Conservation (phyloP, 1,284 basidiomycete genomes). For the Exobasidium cylindrosporum region DNA sequence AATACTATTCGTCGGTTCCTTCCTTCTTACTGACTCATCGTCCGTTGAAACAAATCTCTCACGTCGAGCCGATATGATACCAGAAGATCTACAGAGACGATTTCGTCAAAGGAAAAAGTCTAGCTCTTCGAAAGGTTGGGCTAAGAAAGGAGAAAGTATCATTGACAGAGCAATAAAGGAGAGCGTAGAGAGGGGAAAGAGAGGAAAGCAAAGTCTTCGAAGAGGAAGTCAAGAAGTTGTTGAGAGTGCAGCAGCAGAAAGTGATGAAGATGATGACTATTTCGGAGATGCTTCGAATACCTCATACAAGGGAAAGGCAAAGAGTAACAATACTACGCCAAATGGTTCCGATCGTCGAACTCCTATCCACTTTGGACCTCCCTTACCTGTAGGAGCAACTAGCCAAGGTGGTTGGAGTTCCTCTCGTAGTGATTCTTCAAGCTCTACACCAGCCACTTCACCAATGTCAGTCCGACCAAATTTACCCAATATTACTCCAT, state of each 20-base stretch:
- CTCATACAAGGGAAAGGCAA: not conserved
- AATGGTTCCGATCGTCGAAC: not conserved
- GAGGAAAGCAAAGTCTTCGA: not conserved
- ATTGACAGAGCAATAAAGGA: slow-evolving; percentile 9
- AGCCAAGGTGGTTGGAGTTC: slow-evolving; percentile 3
- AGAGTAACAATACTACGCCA: not conserved
- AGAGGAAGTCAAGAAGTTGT: not conserved
- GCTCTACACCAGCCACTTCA: not conserved
- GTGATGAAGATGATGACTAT: slow-evolving; percentile 12
- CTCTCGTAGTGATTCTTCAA: not conserved
- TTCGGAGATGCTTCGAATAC: not conserved
- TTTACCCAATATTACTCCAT: not conserved
- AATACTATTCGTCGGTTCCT: slow-evolving; percentile 8
- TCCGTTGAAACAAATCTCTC: not conserved
- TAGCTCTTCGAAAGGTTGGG: not conserved
- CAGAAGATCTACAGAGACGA: not conserved
- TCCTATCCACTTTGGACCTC: not conserved
- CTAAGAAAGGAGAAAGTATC: not conserved
- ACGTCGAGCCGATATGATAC: not conserved
- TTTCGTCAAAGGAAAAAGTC: not conserved
- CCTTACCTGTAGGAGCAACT: slow-evolving; percentile 2
- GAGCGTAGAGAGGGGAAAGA: not conserved
- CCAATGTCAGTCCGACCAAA: not conserved
- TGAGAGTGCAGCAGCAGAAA: not conserved
- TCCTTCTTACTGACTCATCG: slow-evolving; percentile 5